Percentiles rank a stretch among this genome's conserved stretches.
phyloP scores from a whole-genome alignment of 2,329 filamentous ascomycete species.

The Ceratocystis destructans region DNA sequence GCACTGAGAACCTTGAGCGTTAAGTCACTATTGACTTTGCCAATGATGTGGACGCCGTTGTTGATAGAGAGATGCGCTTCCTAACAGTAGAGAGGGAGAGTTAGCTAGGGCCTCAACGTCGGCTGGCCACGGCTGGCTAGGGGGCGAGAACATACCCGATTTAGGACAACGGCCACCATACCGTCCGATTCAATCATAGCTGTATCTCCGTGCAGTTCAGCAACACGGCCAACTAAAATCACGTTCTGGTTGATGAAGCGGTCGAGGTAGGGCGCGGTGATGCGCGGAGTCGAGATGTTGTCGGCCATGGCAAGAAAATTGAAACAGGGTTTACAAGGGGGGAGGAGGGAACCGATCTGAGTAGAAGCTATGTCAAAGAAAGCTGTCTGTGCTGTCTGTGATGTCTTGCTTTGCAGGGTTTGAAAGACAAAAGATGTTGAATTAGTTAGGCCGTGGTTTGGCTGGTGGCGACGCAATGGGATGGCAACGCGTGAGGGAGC shows the following conservation, averaged over 20 bases:
- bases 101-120: too few species aligned
- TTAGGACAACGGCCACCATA: conserved; percentile 58
- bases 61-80: conserved; percentile 56
- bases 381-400: not conserved
- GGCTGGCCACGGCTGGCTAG: not conserved
- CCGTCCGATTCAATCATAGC: conserved; percentile 73
- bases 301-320: conserved; percentile 41
- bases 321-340: not conserved
- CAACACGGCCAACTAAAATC: conserved; percentile 74
- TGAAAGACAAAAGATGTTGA: too few species aligned
- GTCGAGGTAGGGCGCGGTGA: conserved; percentile 67
- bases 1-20: conserved; percentile 56
- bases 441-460: not conserved
- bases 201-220: conserved; percentile 64
- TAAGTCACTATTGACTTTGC: conserved; percentile 63
- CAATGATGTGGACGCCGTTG: conserved; percentile 62
- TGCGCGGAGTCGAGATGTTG: conserved; percentile 55
- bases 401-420: not conserved
- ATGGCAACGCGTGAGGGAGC: too few species aligned
- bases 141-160: conserved; percentile 41
- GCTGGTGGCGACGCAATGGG: too few species aligned
- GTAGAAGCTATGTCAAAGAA: not conserved
- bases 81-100: conserved; percentile 30
- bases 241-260: conserved; percentile 62
- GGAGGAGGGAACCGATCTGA: not conserved